phyloP scores from a whole-genome alignment of 2,329 filamentous ascomycete genomes.

The Daldinia eschscholtzii region DNA sequence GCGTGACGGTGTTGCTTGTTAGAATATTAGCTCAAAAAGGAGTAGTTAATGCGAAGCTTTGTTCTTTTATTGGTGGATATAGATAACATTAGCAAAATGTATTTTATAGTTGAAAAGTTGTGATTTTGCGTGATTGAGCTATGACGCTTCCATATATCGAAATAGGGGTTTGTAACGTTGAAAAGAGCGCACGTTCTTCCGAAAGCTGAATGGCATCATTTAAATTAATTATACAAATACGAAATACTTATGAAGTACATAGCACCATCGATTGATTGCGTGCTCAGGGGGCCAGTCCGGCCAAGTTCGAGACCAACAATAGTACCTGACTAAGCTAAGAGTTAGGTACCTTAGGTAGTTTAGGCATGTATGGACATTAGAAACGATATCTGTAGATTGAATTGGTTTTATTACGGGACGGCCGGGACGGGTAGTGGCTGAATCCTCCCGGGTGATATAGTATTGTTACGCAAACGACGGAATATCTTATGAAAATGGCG shows the following conservation, averaged over 20 bases:
- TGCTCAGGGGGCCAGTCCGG: slow-evolving; percentile 3
- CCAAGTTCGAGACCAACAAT: not conserved
- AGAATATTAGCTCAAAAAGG: too few species aligned
- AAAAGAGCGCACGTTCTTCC: not conserved
- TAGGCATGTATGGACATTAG: not conserved
- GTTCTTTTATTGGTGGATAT: too few species aligned
- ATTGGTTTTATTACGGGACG: slow-evolving; percentile 23
- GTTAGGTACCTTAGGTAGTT: not conserved
- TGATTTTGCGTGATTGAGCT: slow-evolving; percentile 8
- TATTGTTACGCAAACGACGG: slow-evolving; percentile 33
- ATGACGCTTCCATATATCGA: not conserved
- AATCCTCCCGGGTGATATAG: slow-evolving; percentile 29
- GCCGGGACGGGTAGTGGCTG: slow-evolving; percentile 4
- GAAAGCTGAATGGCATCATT: slow-evolving; percentile 2
- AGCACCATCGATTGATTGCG: slow-evolving; percentile 15
- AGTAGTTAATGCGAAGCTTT: too few species aligned
- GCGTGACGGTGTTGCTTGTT: too few species aligned
- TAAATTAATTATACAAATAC: slow-evolving; percentile 8
- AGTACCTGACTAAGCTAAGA: not conserved
- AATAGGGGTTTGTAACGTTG: slow-evolving; percentile 2
- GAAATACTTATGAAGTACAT: not conserved
- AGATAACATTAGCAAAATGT: not conserved
- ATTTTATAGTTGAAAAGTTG: not conserved
- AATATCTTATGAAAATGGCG: slow-evolving; percentile 35
- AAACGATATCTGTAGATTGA: slow-evolving; percentile 19